Evolutionary conservation across 805 yeast genomes (phyloP), one percentile per base, ranked within the genome.

Genomic region (Starmerella apicola): DNA sequence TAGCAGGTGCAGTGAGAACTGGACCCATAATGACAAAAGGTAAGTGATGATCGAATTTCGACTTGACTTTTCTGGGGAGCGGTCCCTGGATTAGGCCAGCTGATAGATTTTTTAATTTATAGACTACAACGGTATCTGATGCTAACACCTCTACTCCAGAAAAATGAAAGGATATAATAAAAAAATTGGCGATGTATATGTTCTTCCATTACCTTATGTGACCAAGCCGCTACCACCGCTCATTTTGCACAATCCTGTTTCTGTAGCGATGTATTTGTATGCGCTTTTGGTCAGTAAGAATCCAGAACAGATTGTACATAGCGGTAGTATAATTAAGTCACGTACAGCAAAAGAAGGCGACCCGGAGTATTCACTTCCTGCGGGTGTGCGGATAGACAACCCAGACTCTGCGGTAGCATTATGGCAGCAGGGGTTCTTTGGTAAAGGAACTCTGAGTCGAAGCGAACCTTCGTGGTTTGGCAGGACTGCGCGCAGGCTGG

Each of bases 41-140:
- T 50, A 51, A 39, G 53, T 51, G 54, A 50, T 51, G 54, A 52
- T 46, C 40, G 42, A 36, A 30, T 30, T 34, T 30, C 37, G 34
- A 40, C 42, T 43, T 38, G 46, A 51, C 47, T 46, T 13, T 34
- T 32, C 32, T 25, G 51, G 56, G 55, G 55, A 49, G 56, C 56
- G 56, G 56, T 49, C 54, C 55, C 53, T 30, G 52, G 42, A 38
- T 24, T 25, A 27, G 41, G 20, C 31, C 29, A 12, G 8, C 26
- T 43, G 49, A 44, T 41, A 44, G 46, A 39, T 41, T 43, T 16
- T 39, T 42, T 24, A 12, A 27, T 33, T 44, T 51, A 72, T 71
- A 77, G 94, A 82, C 94, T 82, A 82, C 93, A 82, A 82, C 94
- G 94, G 94, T 82, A 82, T 82, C 94, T 82, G 94, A 80, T 43